Base-by-base conservation (phyloP, 1,284 basidiomycete species). In the Fomitiporia mediterranea region DNA sequence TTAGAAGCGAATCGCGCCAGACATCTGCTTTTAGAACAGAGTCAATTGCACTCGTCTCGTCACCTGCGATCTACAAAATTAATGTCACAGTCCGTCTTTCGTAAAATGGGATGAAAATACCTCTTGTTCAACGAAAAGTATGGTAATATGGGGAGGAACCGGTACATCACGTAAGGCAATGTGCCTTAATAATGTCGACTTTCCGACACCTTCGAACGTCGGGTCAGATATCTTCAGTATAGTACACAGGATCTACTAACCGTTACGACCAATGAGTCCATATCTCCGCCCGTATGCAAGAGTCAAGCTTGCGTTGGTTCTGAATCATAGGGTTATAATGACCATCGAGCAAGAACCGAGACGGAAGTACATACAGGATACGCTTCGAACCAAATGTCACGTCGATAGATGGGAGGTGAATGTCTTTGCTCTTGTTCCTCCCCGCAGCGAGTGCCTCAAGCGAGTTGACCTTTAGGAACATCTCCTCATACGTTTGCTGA, bases 391-490 rank as follows among this genome's bases (percentile, higher is more conserved):
- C 94, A 69, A 96, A 96, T 66, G 83, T 94, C 68, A 96, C 92
- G 67, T 99, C 97, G 74, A 99, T 98, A 43, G 90, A 91, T 40
- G 91, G 89, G 11, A 99, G 77, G 67, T 98, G 93, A 56, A 99
- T 90, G 71, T 99, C 97, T 73, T 97, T 97, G 72, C 86, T 93
- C 78, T 97, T 98, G 69, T 92, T 94, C 73, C 95, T 97, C 38
- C 88, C 77, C 5, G 84, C 75, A 1, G 81, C 77, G 30, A 83
- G 82, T 1, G 91, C 83, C 70, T 97, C 93, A 60, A 99, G 73
- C 48, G 97, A 94, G 73, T 99, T 99, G 75, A 99, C 94, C 84
- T 87, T 92, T 89, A 99, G 91, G 75, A 96, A 99, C 85, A 98
- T 88, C 69, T 98, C 96, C 70, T 98, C 95, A 75, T 98, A 98